Conservation (phyloP, 306 rosid genomes). For the Trifolium fragiferum region DNA sequence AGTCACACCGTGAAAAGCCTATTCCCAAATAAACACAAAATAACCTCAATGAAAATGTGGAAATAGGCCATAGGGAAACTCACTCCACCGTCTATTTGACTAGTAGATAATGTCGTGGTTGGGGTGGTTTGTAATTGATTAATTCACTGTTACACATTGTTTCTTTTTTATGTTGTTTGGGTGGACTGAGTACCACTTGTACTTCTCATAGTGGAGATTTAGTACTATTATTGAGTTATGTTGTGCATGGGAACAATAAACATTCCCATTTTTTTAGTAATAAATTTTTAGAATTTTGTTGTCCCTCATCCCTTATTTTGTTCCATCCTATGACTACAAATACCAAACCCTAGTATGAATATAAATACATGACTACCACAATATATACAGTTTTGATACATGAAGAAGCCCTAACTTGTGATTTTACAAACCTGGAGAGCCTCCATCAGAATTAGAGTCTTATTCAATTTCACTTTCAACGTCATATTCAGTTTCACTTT, state of each 20-base stretch:
- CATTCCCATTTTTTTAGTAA: background rate
- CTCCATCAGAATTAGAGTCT: constrained; percentile 39
- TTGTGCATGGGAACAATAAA: background rate
- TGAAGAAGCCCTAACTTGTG: constrained; percentile 22
- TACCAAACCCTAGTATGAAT: background rate
- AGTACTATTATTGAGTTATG: background rate
- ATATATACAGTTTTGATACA: constrained; percentile 27
- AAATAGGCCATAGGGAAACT: too few relatives aligned
- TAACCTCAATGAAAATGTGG: background rate
- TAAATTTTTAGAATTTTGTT: background rate
- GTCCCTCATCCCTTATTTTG: background rate
- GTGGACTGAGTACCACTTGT: too few relatives aligned
- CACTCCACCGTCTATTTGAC: too few relatives aligned
- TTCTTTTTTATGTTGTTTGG: too few relatives aligned
- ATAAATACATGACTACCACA: constrained; percentile 20
- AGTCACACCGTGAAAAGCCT: background rate
- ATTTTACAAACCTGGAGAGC: constrained; percentile 36
- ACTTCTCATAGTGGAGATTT: too few relatives aligned
- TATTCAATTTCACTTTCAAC: constrained; percentile 30
- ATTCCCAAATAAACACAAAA: background rate
- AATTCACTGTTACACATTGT: too few relatives aligned
- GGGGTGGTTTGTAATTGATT: too few relatives aligned
- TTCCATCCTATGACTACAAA: background rate
- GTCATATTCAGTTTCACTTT: background rate
- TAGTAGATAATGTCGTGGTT: too few relatives aligned